phyloP scores from a whole-genome alignment of 305 asterid species.

The Coffea humblotiana region DNA sequence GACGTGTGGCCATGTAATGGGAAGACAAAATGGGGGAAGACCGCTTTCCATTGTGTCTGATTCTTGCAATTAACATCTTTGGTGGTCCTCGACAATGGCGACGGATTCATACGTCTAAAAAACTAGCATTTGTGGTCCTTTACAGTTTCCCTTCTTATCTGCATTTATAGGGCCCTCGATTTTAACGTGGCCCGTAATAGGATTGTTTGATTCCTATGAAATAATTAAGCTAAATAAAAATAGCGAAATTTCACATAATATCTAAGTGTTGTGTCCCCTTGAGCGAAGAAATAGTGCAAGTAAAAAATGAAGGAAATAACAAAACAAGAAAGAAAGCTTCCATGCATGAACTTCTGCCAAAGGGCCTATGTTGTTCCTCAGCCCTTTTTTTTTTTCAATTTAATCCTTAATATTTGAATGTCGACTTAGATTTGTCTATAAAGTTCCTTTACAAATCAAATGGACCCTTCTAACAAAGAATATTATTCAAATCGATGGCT shows the following conservation, averaged over 20 bases:
- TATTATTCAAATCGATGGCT: no score
- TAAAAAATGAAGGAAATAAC: not conserved
- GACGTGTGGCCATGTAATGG: constrained; percentile 9
- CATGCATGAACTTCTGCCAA: not conserved
- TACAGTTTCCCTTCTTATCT: not conserved
- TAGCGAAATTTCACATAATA: not conserved
- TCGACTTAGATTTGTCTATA: not conserved
- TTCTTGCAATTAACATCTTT: constrained; percentile 11
- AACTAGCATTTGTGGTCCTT: constrained; percentile 16
- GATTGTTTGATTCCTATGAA: not conserved
- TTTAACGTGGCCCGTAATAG: not conserved
- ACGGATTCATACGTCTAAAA: constrained; percentile 7
- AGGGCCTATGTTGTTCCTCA: not conserved
- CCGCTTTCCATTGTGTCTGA: not conserved
- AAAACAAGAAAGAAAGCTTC: not conserved
- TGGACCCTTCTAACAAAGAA: not conserved
- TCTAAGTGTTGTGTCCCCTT: not conserved
- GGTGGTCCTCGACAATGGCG: constrained; percentile 20
- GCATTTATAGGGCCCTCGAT: not conserved
- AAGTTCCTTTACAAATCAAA: no score
- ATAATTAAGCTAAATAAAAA: not conserved
- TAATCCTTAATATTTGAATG: not conserved
- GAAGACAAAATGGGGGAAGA: not conserved
- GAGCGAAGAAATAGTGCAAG: not conserved
- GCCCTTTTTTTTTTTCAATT: not conserved